Base-by-base conservation (phyloP, 805 yeast genomes). In the Scheffersomyces lignosus region DNA sequence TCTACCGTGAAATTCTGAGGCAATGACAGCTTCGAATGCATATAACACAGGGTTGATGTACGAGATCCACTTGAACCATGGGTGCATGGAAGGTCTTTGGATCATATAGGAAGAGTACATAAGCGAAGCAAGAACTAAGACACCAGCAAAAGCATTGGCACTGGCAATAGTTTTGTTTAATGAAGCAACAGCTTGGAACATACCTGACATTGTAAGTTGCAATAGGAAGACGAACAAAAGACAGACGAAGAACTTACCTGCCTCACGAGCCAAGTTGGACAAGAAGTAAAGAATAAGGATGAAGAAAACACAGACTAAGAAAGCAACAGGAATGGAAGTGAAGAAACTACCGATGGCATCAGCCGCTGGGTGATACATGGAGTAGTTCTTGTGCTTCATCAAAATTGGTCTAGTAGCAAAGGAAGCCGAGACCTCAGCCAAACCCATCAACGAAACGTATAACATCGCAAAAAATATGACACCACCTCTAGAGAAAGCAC, bases 401-500 rank as follows among this genome's bases (percentile, higher is more conserved):
- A 59, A 44, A 18, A 59, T 53, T 13, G 58, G 56, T 31, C 64
- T 43, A 10, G 41, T 43, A 8, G 38, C 33, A 31, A 58, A 58
- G 2, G 58, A 41, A 14, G 57, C 51, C 8, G 62, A 44, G 6
- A 73, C 61, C 41, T 73, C 76, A 3, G 80, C 76, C 32, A 75
- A 46, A 30, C 75, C 72, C 64, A 71, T 63, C 49, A 77, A 64
- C 6, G 72, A 57, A 51, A 70, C 71, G 54, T 77, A 80, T 44
- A 83, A 64, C 8, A 79, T 62, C 15, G 79, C 66, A 48, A 80
- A 83, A 60, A 78, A 83, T 4, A 82, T 47, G 18, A 74, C 66
- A 50, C 87, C 86, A 41, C 84, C 81, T 45, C 87, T 69, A 5
- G 82, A 71, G 48, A 77, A 83, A 5, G 83, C 80, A 31, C 84